phyloP scores from a whole-genome alignment of 257 asterid species.

The Orobanche coerulescens region DNA sequence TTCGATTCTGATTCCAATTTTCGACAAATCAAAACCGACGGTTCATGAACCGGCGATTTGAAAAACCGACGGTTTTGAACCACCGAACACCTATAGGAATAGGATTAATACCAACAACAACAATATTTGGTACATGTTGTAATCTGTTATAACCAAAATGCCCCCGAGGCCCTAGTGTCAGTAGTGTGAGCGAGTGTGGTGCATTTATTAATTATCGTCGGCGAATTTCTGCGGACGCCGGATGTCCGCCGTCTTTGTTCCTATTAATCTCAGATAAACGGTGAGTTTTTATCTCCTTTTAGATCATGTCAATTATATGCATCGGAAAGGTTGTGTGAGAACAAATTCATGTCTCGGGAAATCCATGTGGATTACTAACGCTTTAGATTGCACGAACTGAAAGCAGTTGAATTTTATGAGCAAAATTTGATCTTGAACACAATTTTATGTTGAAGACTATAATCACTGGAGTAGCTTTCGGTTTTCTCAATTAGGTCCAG shows the following conservation, averaged over 20 bases:
- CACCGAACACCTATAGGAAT: too few species aligned
- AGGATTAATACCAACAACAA: too few species aligned
- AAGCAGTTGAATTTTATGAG: background rate
- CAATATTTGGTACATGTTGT: too few species aligned
- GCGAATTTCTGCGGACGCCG: conserved; percentile 13
- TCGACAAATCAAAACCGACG: too few species aligned
- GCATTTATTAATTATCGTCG: conserved; percentile 16
- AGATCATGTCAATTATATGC: conserved; percentile 14
- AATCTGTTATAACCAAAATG: too few species aligned
- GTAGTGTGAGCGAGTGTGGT: too few species aligned
- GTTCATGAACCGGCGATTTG: too few species aligned
- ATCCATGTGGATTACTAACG: background rate
- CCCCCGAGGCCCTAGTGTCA: background rate
- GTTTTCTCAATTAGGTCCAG: conserved; percentile 3
- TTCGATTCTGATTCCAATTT: too few species aligned
- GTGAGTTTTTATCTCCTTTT: background rate
- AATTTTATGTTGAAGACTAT: background rate
- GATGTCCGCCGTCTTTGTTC: background rate
- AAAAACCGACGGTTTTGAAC: too few species aligned
- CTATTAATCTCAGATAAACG: background rate
- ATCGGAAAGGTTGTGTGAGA: background rate
- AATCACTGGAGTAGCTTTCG: background rate
- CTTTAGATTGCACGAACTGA: background rate
- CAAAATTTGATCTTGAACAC: background rate
- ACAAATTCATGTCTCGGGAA: background rate